These are phyloP conservation scores for Fennellomyces sp. DNA, from an alignment of 371 early-diverging fungal genomes.

Conservation along the genomic window DNA sequence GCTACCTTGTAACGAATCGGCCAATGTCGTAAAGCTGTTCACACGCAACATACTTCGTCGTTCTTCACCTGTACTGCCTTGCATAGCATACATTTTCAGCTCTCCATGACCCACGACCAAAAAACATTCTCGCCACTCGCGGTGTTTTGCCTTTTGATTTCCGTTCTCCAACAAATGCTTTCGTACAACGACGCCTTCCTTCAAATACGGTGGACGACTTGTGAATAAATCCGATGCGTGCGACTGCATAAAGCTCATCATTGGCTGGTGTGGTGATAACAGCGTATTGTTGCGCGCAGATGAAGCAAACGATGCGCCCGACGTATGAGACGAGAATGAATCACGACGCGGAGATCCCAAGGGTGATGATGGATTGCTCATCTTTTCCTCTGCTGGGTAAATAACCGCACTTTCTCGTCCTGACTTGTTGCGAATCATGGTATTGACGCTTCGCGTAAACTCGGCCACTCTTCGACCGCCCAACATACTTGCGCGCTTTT, in stretches of 20 bases:
- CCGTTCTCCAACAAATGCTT: slow-evolving; percentile 82
- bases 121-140: slow-evolving; percentile 85
- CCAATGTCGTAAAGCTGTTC: slow-evolving; percentile 23
- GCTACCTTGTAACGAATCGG: slow-evolving; percentile 28
- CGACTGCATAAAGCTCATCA: slow-evolving; percentile 24
- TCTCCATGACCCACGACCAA: slow-evolving; percentile 77
- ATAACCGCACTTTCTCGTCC: slow-evolving; percentile 20
- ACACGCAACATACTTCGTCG: slow-evolving; percentile 36
- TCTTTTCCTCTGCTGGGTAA: slow-evolving; percentile 9
- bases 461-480: slow-evolving; percentile 18
- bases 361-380: slow-evolving; percentile 13
- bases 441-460: slow-evolving; percentile 21
- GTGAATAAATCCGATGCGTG: slow-evolving; percentile 29
- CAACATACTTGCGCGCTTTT: slow-evolving; percentile 20
- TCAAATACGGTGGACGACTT: slow-evolving; percentile 50
- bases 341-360: slow-evolving; percentile 21
- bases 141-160: slow-evolving; percentile 79
- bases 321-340: slow-evolving; percentile 23
- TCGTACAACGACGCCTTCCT: slow-evolving; percentile 83
- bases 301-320: slow-evolving; percentile 10
- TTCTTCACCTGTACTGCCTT: slow-evolving; percentile 11
- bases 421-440: slow-evolving; percentile 21
- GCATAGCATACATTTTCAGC: slow-evolving; percentile 74
- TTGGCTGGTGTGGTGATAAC: slow-evolving; percentile 21
- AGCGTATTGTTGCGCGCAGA: slow-evolving; percentile 1